A percentile compares a stretch with the other conserved stretches of the same genome.
These are phyloP conservation scores for Ophiosphaerella narmari DNA, from an alignment of 2,329 filamentous ascomycete genomes.

Conservation along the genomic window DNA sequence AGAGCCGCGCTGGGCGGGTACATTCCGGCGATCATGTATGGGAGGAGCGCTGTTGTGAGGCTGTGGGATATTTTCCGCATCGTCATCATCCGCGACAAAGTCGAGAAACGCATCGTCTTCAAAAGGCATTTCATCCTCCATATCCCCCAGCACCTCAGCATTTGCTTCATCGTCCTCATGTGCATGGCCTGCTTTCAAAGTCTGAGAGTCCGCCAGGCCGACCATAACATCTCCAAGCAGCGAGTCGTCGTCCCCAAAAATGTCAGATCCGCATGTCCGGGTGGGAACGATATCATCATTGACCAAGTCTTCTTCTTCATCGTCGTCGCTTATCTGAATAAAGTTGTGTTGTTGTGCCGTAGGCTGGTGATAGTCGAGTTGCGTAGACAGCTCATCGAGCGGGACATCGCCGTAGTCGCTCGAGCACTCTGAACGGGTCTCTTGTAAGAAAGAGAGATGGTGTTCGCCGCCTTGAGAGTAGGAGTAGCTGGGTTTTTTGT, in stretches of 20 bases:
- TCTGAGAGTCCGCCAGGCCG: slow-evolving; percentile 38
- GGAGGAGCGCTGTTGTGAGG: too few relatives aligned
- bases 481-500: slow-evolving; percentile 34
- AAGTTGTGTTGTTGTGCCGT: not conserved
- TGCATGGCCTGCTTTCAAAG: slow-evolving; percentile 10
- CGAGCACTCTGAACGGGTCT: slow-evolving; percentile 7
- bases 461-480: slow-evolving; percentile 29
- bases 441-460: slow-evolving; percentile 28
- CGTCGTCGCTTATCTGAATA: not conserved
- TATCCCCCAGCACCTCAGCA: not conserved
- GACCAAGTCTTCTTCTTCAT: not conserved
- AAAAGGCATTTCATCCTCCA: slow-evolving; percentile 6
- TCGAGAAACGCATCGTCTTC: slow-evolving; percentile 9
- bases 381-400: slow-evolving; percentile 15
- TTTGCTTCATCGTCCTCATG: not conserved
- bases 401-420: slow-evolving; percentile 39
- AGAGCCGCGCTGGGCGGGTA: too few relatives aligned
- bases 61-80: not conserved
- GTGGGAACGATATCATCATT: not conserved
- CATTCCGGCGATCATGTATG: too few relatives aligned
- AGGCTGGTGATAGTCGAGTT: not conserved
- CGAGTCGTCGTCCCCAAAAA: slow-evolving; percentile 38
- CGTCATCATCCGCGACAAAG: not conserved
- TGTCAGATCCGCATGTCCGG: slow-evolving; percentile 19
- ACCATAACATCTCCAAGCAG: slow-evolving; percentile 37